These are phyloP conservation scores for Misopates orontium DNA, from an alignment of 257 asterid species.

Conservation along the genomic window DNA sequence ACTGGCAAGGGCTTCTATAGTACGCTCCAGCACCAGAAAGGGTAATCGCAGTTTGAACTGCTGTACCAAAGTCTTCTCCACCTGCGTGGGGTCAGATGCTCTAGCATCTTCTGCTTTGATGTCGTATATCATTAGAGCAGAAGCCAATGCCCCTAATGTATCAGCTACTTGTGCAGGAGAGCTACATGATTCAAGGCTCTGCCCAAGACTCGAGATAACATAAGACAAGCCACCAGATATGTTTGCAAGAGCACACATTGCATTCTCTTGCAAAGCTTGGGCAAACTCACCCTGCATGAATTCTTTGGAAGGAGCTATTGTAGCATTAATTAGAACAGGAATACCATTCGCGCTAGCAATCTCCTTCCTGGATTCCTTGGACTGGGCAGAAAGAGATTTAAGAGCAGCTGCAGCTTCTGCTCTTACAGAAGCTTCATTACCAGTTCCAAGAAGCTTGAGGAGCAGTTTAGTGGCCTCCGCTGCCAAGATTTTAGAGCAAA, in stretches of 20 bases:
- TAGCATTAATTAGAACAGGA: constrained; percentile 90
- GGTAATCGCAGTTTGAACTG: constrained; percentile 71
- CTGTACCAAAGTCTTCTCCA: constrained; percentile 76
- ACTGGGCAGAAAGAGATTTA: constrained; percentile 92
- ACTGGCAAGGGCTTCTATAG: constrained; percentile 98
- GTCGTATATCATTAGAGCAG: constrained; percentile 97
- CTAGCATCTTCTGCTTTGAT: constrained; percentile 74
- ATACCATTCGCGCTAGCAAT: constrained; percentile 86
- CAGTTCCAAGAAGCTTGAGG: constrained; percentile 84
- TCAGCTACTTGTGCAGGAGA: constrained; percentile 97
- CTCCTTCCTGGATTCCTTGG: constrained; percentile 86
- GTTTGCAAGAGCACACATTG: constrained; percentile 99
- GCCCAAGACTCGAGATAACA: constrained; percentile 97
- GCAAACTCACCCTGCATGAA: constrained; percentile 99
- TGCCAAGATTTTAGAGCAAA: constrained; percentile 72
- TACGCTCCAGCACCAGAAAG: constrained; percentile 90
- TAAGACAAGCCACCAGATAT: constrained; percentile 96
- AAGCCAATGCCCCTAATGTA: constrained; percentile 96
- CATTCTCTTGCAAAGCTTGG: constrained; percentile 99
- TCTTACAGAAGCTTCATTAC: constrained; percentile 87
- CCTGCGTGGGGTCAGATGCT: constrained; percentile 87
- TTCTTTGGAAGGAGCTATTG: constrained; percentile 99
- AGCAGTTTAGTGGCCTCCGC: constrained; percentile 83
- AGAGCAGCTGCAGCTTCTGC: constrained; percentile 98
- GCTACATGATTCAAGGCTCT: constrained; percentile 91